Base-by-base conservation (phyloP, 768 basidiomycete genomes). In the Rhodotorula toruloides region DNA sequence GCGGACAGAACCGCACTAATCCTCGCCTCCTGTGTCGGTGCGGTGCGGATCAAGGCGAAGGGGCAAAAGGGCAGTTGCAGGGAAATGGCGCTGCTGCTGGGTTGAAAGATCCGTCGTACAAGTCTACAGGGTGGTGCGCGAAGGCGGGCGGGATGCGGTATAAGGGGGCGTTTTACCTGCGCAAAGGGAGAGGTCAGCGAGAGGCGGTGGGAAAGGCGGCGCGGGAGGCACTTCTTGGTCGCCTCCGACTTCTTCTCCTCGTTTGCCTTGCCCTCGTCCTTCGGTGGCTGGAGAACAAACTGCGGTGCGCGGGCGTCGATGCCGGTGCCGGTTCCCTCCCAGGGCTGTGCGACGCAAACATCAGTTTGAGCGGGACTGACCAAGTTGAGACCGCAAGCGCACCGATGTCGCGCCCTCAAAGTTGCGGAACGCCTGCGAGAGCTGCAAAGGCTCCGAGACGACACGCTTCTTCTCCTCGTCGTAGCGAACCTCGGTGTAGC, bases 351-450 rank as follows among this genome's bases (percentile, higher is more conserved):
- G 72, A 50, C 85, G 8, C 12, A 91, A 50, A 58, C 91, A 19
- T 1, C 17, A 36, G 42, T 27, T 19, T 31, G 43, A 4, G 53
- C 32, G 32, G 27, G 7, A 37, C 22, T 6, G 46, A 7, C 25
- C 2, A 4, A 34, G 22, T 27, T 16, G 9, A 7, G 25, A 19
- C 9, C 5, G 32, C 0, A 27, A 29, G 22, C 70, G 48, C n/a
- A 71, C 70, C 29, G 68, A 70, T 14, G 60, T 56, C 25, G 74
- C 71, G 10, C 70, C 86, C 76, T 91, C 91, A 76, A 97, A 98
- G 81, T 98, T 97, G 62, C 94, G 86, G 87, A 94, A 99, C 49
- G 96, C 94, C 76, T 99, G 96, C 3, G 94, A 92, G 64, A 99
- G 83, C 77, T 99, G 96, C 53, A 99, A 82, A 42, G 96, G 96